phyloP scores from a whole-genome alignment of 192 early-diverging fungal species.

The Backusella tarrabulga region DNA sequence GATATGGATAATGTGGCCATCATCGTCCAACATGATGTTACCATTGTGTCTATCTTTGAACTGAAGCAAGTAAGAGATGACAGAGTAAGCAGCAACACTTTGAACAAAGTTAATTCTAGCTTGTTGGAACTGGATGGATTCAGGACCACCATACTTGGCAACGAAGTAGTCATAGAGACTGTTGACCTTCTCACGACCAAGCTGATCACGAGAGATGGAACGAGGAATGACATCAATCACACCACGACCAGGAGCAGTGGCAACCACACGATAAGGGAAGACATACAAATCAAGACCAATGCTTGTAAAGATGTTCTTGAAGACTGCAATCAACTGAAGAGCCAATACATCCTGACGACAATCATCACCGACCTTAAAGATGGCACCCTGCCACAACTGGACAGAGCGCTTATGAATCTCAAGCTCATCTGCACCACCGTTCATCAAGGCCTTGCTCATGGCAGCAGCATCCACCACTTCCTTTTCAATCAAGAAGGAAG shows the following conservation, averaged over 20 bases:
- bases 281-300: constrained; percentile 94
- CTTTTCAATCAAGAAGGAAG: constrained; percentile 88
- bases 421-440: constrained; percentile 24
- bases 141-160: constrained; percentile 85
- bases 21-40: constrained; percentile 98
- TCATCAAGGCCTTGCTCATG: constrained; percentile 42
- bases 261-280: constrained; percentile 96
- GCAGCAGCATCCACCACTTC: constrained; percentile 56
- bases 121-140: constrained; percentile 85
- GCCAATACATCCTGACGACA: constrained; percentile 99
- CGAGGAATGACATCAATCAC: constrained; percentile 98
- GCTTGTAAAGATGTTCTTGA: constrained; percentile 92
- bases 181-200: constrained; percentile 98
- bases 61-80: constrained; percentile 92
- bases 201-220: constrained; percentile 95
- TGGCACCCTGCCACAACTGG: constrained; percentile 79
- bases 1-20: constrained; percentile 97
- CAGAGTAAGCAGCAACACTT: constrained; percentile 92
- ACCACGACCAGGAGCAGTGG: constrained; percentile 95
- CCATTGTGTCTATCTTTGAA: constrained; percentile 99
- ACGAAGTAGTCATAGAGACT: constrained; percentile 95
- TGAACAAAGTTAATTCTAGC: constrained; percentile 95
- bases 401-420: constrained; percentile 40
- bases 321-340: constrained; percentile 95
- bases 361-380: constrained; percentile 99